phyloP scores from a whole-genome alignment of 2,329 filamentous ascomycete genomes.

The Beauveria australis region DNA sequence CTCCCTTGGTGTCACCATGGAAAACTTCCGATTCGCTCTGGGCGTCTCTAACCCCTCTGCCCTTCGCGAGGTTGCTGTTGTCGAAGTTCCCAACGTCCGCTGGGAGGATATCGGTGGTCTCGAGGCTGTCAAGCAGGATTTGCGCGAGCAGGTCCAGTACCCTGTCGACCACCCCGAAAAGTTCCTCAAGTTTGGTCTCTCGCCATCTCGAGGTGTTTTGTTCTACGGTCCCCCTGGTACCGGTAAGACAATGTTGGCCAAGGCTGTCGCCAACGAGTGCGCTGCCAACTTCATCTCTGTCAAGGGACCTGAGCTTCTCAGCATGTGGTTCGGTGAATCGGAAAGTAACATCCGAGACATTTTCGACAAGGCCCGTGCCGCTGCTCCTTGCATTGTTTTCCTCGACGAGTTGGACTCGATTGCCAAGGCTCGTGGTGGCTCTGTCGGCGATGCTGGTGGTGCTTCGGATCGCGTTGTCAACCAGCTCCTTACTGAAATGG shows the following conservation, averaged over 20 bases:
- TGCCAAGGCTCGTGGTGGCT: conserved; percentile 97
- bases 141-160: conserved; percentile 98
- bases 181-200: conserved; percentile 99
- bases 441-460: conserved; percentile 90
- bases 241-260: conserved; percentile 99
- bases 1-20: conserved; percentile 97
- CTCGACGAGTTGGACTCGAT: conserved; percentile 98
- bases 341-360: conserved; percentile 99
- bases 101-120: conserved; percentile 99
- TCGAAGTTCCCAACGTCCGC: conserved; percentile 97
- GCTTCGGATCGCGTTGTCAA: conserved; percentile 99
- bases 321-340: conserved; percentile 99
- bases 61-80: conserved; percentile 95
- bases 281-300: conserved; percentile 99
- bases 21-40: conserved; percentile 98
- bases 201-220: conserved; percentile 92
- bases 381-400: conserved; percentile 97
- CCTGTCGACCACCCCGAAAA: conserved; percentile 98
- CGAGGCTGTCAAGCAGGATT: conserved; percentile 97
- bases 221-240: conserved; percentile 99
- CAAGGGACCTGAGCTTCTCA: conserved; percentile 95
- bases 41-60: conserved; percentile 98
- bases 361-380: conserved; percentile 98
- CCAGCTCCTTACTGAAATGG: conserved; percentile 98
- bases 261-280: conserved; percentile 98